Percentiles rank a stretch among this genome's conserved stretches.
phyloP scores from a whole-genome alignment of 495 filamentous ascomycete genomes.

The Penicillium parvum region DNA sequence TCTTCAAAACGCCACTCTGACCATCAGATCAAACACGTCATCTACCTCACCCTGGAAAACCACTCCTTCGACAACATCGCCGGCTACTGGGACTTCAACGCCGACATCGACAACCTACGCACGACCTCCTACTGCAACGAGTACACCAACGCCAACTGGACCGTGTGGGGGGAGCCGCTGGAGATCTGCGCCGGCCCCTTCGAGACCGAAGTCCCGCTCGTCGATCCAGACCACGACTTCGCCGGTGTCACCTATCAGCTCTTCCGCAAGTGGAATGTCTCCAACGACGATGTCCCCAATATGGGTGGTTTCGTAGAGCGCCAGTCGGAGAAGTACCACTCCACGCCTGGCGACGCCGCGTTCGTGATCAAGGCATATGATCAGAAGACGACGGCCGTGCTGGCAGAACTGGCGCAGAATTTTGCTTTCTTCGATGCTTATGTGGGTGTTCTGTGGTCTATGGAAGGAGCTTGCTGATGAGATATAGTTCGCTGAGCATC shows the following conservation, averaged over 20 bases:
- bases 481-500: slow-evolving; percentile 33
- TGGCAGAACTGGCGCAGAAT: slow-evolving; percentile 35
- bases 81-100: slow-evolving; percentile 40
- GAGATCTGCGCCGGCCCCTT: slow-evolving; percentile 37
- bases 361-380: slow-evolving; percentile 41
- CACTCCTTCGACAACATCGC: slow-evolving; percentile 46
- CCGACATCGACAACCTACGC: slow-evolving; percentile 37
- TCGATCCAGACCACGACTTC: slow-evolving; percentile 41
- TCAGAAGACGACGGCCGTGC: slow-evolving; percentile 32
- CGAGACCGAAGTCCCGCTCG: slow-evolving; percentile 37
- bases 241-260: slow-evolving; percentile 39
- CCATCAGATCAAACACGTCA: slow-evolving; percentile 40
- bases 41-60: slow-evolving; percentile 45
- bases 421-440: slow-evolving; percentile 43
- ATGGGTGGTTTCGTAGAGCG: slow-evolving; percentile 44
- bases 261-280: slow-evolving; percentile 38
- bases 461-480: slow-evolving; percentile 3
- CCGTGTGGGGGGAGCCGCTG: slow-evolving; percentile 37
- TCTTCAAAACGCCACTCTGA: not conserved
- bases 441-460: slow-evolving; percentile 12
- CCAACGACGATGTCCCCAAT: slow-evolving; percentile 33
- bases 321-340: slow-evolving; percentile 38
- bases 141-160: slow-evolving; percentile 42
- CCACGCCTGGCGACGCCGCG: slow-evolving; percentile 34
- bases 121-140: slow-evolving; percentile 37